phyloP scores from a whole-genome alignment of 805 yeast species.

The Schizosaccharomyces japonicus region DNA sequence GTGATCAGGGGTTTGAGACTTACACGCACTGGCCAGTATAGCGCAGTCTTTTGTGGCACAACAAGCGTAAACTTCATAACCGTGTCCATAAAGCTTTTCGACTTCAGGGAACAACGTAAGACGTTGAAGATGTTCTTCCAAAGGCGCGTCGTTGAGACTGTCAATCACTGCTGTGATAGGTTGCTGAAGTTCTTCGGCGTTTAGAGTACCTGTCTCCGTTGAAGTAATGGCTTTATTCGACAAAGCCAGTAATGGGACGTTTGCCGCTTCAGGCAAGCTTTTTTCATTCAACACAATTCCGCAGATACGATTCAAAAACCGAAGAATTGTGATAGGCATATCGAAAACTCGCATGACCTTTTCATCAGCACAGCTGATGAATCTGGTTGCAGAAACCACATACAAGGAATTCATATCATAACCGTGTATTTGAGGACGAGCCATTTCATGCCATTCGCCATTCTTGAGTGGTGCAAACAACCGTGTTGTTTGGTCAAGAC shows the following conservation, averaged over 20 bases:
- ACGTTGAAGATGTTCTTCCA: slow-evolving; percentile 77
- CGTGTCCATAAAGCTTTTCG: slow-evolving; percentile 91
- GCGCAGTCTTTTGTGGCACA: slow-evolving; percentile 41
- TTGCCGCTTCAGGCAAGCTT: slow-evolving; percentile 54
- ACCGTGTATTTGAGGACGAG: slow-evolving; percentile 95
- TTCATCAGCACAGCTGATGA: slow-evolving; percentile 90
- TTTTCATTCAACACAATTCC: slow-evolving; percentile 9
- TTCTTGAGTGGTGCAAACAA: slow-evolving; percentile 38
- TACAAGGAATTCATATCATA: slow-evolving; percentile 76
- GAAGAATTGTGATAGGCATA: slow-evolving; percentile 58
- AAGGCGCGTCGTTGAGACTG: slow-evolving; percentile 35
- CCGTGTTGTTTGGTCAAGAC: slow-evolving; percentile 84
- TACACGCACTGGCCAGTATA: slow-evolving; percentile 71
- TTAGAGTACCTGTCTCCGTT: slow-evolving; percentile 20
- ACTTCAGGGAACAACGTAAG: slow-evolving; percentile 85
- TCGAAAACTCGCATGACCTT: slow-evolving; percentile 74
- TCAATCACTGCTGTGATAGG: slow-evolving; percentile 12
- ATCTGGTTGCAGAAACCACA: slow-evolving; percentile 29
- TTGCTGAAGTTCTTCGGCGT: slow-evolving; percentile 16
- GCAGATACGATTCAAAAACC: slow-evolving; percentile 30
- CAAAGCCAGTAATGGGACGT: slow-evolving; percentile 77
- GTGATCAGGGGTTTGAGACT: slow-evolving; percentile 61
- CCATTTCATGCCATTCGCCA: slow-evolving; percentile 65
- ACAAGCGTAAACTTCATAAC: slow-evolving; percentile 69
- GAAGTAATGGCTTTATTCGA: slow-evolving; percentile 65